Conservation (phyloP, 495 filamentous ascomycete species). For the Talaromyces nanjingensis region DNA sequence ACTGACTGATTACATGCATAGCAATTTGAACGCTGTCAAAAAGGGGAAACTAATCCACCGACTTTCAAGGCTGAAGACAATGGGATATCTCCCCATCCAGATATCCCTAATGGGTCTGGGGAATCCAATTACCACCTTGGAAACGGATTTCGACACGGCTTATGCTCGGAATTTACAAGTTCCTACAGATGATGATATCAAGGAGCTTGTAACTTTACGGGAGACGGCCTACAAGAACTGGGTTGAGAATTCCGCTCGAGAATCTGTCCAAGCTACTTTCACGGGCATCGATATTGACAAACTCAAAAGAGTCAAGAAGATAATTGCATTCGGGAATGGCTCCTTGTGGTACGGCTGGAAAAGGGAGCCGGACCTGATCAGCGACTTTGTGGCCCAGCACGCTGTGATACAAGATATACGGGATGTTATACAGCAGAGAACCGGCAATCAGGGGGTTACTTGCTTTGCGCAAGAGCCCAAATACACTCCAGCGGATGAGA, state of each 20-base stretch:
- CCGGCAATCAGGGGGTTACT: slow-evolving; percentile 5
- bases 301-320: neutral
- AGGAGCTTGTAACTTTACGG: neutral
- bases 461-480: slow-evolving; percentile 27
- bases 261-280: neutral
- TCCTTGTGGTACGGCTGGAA: neutral
- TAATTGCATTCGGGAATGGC: neutral
- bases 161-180: neutral
- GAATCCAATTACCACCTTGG: neutral
- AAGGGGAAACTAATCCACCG: neutral
- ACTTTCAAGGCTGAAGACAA: neutral
- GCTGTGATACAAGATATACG: neutral
- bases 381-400: neutral
- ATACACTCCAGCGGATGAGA: slow-evolving; percentile 17
- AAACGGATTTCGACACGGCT: neutral
- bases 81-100: neutral
- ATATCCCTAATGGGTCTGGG: neutral
- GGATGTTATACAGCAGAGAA: neutral
- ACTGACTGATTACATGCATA: neutral
- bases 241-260: neutral
- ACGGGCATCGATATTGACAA: neutral
- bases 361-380: neutral
- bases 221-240: neutral
- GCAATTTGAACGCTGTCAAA: neutral
- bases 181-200: neutral